Conservation (phyloP, 2,329 filamentous ascomycete genomes). For the Pseudovirgaria hyperparasitica region DNA sequence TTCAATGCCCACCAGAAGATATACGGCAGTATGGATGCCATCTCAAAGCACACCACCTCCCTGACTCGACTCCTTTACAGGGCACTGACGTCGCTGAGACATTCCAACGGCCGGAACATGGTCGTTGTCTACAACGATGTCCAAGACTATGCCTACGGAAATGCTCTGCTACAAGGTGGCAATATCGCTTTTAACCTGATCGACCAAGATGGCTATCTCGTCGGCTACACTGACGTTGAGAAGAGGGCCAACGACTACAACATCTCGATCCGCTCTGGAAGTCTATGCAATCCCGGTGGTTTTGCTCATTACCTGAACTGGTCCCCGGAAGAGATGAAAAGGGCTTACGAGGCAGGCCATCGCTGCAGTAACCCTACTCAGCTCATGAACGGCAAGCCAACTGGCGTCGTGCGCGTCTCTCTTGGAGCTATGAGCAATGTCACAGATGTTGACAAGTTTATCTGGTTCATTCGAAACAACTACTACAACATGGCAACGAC, state of each 20-base stretch:
- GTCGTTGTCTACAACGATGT: slow-evolving; percentile 44
- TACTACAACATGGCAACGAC: no score
- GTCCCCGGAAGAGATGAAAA: slow-evolving; percentile 41
- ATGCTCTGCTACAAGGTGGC: slow-evolving; percentile 43
- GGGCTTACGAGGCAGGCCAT: slow-evolving; percentile 43
- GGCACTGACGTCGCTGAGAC: slow-evolving; percentile 34
- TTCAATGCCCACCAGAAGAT: slow-evolving; percentile 43
- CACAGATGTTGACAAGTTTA: slow-evolving; percentile 39
- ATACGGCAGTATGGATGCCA: slow-evolving; percentile 45
- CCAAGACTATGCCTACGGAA: slow-evolving; percentile 34
- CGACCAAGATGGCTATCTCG: slow-evolving; percentile 37
- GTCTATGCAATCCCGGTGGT: slow-evolving; percentile 42
- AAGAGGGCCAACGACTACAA: slow-evolving; percentile 39
- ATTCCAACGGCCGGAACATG: slow-evolving; percentile 40
- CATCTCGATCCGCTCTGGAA: slow-evolving; percentile 50
- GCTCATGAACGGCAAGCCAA: slow-evolving; percentile 41
- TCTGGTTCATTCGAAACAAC: slow-evolving; percentile 36
- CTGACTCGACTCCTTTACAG: slow-evolving; percentile 39
- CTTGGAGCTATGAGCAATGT: slow-evolving; percentile 49
- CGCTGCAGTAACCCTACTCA: slow-evolving; percentile 43
- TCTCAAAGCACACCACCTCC: slow-evolving; percentile 45
- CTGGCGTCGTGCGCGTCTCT: slow-evolving; percentile 48
- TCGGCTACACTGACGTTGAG: slow-evolving; percentile 49
- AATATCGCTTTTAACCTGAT: slow-evolving; percentile 53
- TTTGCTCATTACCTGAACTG: slow-evolving; percentile 35